Percentiles rank a stretch among this genome's conserved stretches.
Evolutionary conservation across 2,329 filamentous ascomycete genomes (phyloP).

Genomic region (Blumeria graminis): DNA sequence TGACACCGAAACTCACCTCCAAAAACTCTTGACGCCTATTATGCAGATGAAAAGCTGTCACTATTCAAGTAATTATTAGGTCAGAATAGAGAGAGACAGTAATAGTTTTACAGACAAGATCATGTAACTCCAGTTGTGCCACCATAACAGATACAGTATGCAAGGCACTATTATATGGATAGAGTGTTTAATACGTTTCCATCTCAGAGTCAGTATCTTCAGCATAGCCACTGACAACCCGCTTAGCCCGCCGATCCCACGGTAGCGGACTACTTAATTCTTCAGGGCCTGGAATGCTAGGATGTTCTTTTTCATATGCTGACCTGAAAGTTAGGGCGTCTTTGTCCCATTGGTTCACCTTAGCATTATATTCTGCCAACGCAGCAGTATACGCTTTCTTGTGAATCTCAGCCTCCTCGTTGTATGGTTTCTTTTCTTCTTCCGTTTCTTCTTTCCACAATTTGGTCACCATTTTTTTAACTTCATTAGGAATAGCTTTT

Average conservation of each 20-base stretch:
- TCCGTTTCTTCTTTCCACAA: constrained; percentile 67
- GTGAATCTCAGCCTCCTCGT: constrained; percentile 46
- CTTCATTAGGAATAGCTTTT: constrained; percentile 50
- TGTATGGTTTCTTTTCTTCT: constrained; percentile 52
- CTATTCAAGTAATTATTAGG: too few relatives aligned
- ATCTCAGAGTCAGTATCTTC: constrained; percentile 13
- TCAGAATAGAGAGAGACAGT: too few relatives aligned
- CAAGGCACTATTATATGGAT: neutral
- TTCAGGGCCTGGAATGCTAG: constrained; percentile 18
- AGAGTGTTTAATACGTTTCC: constrained; percentile 6
- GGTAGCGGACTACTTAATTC: constrained; percentile 13
- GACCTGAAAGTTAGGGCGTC: constrained; percentile 30
- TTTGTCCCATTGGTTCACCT: constrained; percentile 47
- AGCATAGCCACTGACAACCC: constrained; percentile 14
- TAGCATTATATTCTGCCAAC: constrained; percentile 32
- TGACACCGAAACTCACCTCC: too few relatives aligned
- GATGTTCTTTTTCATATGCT: constrained; percentile 28
- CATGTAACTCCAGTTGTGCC: too few relatives aligned
- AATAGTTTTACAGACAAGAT: too few relatives aligned
- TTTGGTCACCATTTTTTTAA: constrained; percentile 62
- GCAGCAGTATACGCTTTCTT: constrained; percentile 38
- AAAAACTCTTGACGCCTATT: too few relatives aligned
- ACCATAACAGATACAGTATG: neutral
- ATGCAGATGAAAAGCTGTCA: too few relatives aligned
- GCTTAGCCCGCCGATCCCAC: constrained; percentile 15